Evolutionary conservation across 495 filamentous ascomycete species (phyloP), one percentile per base, ranked within the genome.

Genomic region (Penicillium coffeae): DNA sequence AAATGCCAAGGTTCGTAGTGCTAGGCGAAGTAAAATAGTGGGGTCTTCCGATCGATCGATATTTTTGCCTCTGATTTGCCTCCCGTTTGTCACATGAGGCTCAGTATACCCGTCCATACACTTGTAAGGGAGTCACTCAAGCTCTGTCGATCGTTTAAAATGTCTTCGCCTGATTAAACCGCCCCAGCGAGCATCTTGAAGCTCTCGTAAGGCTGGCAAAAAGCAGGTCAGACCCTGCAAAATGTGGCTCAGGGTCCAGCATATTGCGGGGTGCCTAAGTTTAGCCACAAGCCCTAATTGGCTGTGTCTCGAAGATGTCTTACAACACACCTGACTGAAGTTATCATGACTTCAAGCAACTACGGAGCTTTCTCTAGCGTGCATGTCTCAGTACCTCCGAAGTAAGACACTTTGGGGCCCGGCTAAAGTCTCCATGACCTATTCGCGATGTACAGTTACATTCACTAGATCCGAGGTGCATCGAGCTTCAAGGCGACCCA

Each of bases 321-420:
- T 43, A 43, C 22, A 43, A 16, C 22, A 21, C 20, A 41, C 14
- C 37, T n/a, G 5, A 38, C 12, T 7, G 9, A 15, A 40, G 9
- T 21, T 18, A 37, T 20, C 38, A 40, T 40, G 38, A 21, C 3
- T 14, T 41, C 19, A 25, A 16, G n/a, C 6, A 3, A 16, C 13
- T 13, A 27, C 10, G 5, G n/a, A 9, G 40, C 12, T 1, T 27
- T 10, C 4, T 43, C 25, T n/a, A n/a, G 30, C 10, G n/a, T 25
- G 13, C 22, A 45, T 45, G 42, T 45, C 42, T 45, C 42, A 45
- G 27, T 32, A 34, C 21, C 21, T 34, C 42, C 19, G 32, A 45
- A 45, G 30, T 45, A 12, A 35, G 42, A 45, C 42, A 45, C 14
- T 1, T 9, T 3, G 8, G 8, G 30, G 14, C 42, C 13, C 18